Base-by-base conservation (phyloP, 305 asterid genomes). In the Fraxinus platypoda region DNA sequence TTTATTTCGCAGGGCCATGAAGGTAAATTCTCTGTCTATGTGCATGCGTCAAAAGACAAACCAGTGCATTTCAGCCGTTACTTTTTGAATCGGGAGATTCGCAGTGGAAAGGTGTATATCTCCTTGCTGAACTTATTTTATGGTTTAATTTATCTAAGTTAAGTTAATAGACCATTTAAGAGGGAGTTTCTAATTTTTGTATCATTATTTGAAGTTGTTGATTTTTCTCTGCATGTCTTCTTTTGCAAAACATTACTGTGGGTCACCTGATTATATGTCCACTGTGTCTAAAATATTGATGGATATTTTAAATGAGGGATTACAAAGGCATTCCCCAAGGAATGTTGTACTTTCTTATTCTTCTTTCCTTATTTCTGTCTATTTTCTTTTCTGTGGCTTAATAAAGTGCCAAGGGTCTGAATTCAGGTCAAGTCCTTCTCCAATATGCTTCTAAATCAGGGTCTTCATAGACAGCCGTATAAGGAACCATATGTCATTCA, bases 31-130 rank as follows among this genome's bases (percentile, higher is more conserved):
- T 92, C 98, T 77, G 91, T 96, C 35, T 93, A 96, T 80, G 98
- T 96, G 77, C 99, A 96, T 83, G 99, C 98, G 8, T 96, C 98
- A 81, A 92, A 91, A 91, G 97, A 91, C 78, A 91, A 86, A 86
- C 99, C 97, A 74, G 89, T 96, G 81, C 99, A 97, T 92, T 93
- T 92, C 85, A 97, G 98, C 93, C 99, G 98, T 80, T 94, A 91
- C 88, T 97, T 97, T 85, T 37, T 92, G 88, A 89, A 93, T 77
- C 95, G 98, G 38, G 99, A 97, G 88, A 92, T 97, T 78, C 98
- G 89, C 66, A 94, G 99, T 87, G 94, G 92, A 75, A 90, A 91
- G 98, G 99, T 97, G 85, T 83, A 88, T 83, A 82, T 59, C 80
- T 77, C 41, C 33, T 72, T 66, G 80, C 38, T 17, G 19, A 70